Evolutionary conservation across 257 asterid genomes (phyloP).

Genomic region (Thymus quinquecostatus): DNA sequence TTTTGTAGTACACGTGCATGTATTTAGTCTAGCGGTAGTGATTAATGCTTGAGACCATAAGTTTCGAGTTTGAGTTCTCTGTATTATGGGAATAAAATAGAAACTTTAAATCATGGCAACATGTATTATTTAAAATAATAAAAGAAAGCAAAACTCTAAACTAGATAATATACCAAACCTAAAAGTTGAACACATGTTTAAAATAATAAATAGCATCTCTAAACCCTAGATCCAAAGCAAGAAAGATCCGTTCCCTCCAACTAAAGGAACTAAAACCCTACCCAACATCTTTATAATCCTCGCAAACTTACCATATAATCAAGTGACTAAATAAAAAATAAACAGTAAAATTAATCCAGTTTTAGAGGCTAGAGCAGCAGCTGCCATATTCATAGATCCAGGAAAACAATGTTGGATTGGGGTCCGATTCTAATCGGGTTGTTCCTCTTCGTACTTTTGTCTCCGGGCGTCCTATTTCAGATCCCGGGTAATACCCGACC

Average conservation of each 20-base stretch:
- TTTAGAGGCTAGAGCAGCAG: not conserved
- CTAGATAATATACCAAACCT: not conserved
- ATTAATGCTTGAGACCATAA: too few species aligned
- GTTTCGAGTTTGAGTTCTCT: too few species aligned
- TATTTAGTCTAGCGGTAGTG: too few species aligned
- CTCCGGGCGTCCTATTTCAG: slow-evolving; percentile 65
- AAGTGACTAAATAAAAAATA: not conserved
- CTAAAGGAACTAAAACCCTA: slow-evolving; percentile 23
- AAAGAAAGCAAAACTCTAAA: not conserved
- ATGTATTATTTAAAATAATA: too few species aligned
- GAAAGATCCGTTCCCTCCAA: slow-evolving; percentile 33
- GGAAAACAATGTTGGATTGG: slow-evolving; percentile 52
- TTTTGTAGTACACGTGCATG: too few species aligned
- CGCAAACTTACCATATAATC: slow-evolving; percentile 25
- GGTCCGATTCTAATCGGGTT: slow-evolving; percentile 53
- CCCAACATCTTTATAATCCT: slow-evolving; percentile 12
- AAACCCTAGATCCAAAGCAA: slow-evolving; percentile 40
- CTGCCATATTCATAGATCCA: not conserved
- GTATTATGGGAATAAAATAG: too few species aligned
- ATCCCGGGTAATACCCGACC: slow-evolving; percentile 53
- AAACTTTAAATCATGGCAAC: too few species aligned
- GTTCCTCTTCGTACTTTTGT: slow-evolving; percentile 50
- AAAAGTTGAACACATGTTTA: not conserved
- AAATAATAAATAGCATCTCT: slow-evolving; percentile 22
- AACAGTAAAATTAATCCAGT: not conserved